phyloP scores from a whole-genome alignment of 1,284 basidiomycete species.

The Rhodotorula sp. region DNA sequence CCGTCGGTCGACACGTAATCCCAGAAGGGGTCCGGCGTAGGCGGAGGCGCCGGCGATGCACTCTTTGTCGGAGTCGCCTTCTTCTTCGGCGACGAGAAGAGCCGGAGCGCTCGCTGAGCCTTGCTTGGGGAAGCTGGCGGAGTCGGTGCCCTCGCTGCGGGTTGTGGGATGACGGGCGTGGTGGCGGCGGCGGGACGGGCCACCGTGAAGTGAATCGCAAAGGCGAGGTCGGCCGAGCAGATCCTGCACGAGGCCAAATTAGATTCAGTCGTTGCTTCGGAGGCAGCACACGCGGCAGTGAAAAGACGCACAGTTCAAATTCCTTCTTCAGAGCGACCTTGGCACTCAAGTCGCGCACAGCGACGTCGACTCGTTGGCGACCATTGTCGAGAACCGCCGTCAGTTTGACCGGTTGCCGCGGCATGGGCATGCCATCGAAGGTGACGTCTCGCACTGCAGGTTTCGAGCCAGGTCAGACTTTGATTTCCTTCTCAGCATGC shows the following conservation, averaged over 20 bases:
- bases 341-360: slow-evolving; percentile 63
- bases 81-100: slow-evolving; percentile 42
- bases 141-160: slow-evolving; percentile 49
- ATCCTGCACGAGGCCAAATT: slow-evolving; percentile 56
- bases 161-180: slow-evolving; percentile 61
- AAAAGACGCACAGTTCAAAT: slow-evolving; percentile 75
- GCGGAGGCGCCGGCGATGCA: slow-evolving; percentile 13
- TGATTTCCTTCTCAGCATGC: slow-evolving; percentile 1
- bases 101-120: slow-evolving; percentile 28
- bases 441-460: slow-evolving; percentile 71
- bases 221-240: slow-evolving; percentile 83
- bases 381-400: slow-evolving; percentile 94
- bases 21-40: slow-evolving; percentile 34
- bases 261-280: too few relatives aligned
- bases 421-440: slow-evolving; percentile 69
- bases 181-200: slow-evolving; percentile 46
- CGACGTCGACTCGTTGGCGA: slow-evolving; percentile 92
- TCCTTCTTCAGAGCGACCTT: slow-evolving; percentile 72
- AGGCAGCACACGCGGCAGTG: too few relatives aligned
- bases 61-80: slow-evolving; percentile 6
- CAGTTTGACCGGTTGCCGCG: slow-evolving; percentile 67
- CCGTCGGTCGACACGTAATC: slow-evolving; percentile 26
- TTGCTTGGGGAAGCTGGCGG: slow-evolving; percentile 34
- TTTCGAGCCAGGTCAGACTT: background rate
- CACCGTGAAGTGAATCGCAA: slow-evolving; percentile 58